Conservation (phyloP, 2,329 filamentous ascomycete genomes). For the Gnomoniopsis sp. region DNA sequence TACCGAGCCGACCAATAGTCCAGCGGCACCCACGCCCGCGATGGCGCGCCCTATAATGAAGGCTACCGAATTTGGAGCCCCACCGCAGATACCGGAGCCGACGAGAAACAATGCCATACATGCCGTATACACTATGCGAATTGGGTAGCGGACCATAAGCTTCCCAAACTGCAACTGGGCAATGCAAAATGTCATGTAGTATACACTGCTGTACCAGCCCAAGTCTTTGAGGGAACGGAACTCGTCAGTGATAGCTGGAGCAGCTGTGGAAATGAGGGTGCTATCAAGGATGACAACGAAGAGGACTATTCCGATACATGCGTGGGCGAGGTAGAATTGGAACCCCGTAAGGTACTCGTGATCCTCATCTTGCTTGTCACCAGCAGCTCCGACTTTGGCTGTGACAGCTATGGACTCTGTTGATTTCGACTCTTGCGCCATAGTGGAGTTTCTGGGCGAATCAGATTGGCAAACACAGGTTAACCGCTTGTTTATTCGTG, state of each 20-base stretch:
- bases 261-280: slow-evolving; percentile 35
- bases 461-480: no score
- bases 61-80: slow-evolving; percentile 39
- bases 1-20: slow-evolving; percentile 41
- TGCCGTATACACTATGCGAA: slow-evolving; percentile 18
- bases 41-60: slow-evolving; percentile 46
- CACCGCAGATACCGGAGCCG: slow-evolving; percentile 37
- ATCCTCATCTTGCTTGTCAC: no score
- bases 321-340: no score
- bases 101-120: slow-evolving; percentile 36
- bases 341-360: no score
- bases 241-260: slow-evolving; percentile 36
- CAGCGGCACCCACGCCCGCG: slow-evolving; percentile 41
- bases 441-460: no score
- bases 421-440: no score
- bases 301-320: no score
- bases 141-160: slow-evolving; percentile 30
- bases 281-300: background rate
- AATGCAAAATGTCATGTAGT: slow-evolving; percentile 17
- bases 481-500: no score
- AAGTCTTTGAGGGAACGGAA: slow-evolving; percentile 34
- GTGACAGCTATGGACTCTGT: no score
- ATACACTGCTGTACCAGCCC: slow-evolving; percentile 39
- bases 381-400: no score
- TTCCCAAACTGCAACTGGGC: slow-evolving; percentile 18